phyloP scores from a whole-genome alignment of 2,329 filamentous ascomycete genomes.

The Corynespora cassiicola region DNA sequence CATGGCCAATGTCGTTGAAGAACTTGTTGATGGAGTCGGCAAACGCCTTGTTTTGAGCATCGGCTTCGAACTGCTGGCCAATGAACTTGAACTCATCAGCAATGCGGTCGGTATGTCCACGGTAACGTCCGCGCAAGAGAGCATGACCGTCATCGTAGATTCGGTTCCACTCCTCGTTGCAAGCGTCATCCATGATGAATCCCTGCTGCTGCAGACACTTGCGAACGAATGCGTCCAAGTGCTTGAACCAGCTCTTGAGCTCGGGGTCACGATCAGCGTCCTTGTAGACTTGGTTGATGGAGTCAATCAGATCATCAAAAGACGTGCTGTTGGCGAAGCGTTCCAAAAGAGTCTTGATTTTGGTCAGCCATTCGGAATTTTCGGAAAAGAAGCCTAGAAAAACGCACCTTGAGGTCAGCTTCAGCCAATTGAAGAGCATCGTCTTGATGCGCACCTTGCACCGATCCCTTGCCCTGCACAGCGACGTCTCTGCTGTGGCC shows the following conservation, averaged over 20 bases:
- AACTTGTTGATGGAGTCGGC: conserved; percentile 78
- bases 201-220: conserved; percentile 87
- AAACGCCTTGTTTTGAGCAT: conserved; percentile 85
- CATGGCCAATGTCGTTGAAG: conserved; percentile 88
- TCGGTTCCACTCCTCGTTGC: conserved; percentile 80
- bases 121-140: conserved; percentile 88
- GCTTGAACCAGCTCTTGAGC: conserved; percentile 87
- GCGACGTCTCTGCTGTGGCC: conserved; percentile 73
- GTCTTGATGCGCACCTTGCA: conserved; percentile 74
- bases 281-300: conserved; percentile 83
- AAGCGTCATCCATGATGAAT: conserved; percentile 83
- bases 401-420: conserved; percentile 74
- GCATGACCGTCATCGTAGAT: conserved; percentile 87
- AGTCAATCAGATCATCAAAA: conserved; percentile 81
- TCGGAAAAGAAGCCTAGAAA: conserved; percentile 46
- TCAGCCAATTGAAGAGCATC: conserved; percentile 74
- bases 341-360: conserved; percentile 79
- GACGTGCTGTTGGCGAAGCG: conserved; percentile 96
- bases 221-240: conserved; percentile 78
- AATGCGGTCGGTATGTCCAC: conserved; percentile 82
- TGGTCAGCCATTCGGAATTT: conserved; percentile 57
- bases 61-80: conserved; percentile 85
- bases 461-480: conserved; percentile 68
- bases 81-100: conserved; percentile 91
- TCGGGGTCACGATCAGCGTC: conserved; percentile 88